Conservation (phyloP, 2,329 filamentous ascomycete genomes). For the Claviceps arundinis region DNA sequence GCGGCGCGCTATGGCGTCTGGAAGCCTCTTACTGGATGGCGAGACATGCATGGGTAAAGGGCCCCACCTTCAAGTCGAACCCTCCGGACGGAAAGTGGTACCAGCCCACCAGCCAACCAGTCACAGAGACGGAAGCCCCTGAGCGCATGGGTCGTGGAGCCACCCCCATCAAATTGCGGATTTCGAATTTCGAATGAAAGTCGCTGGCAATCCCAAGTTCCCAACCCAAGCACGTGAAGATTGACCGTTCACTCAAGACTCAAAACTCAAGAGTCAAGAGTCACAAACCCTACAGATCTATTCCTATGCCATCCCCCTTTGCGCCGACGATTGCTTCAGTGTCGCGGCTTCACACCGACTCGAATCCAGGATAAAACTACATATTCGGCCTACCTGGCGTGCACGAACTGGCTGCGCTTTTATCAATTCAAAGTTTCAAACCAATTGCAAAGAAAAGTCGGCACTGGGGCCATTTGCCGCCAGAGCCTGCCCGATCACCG, state of each 20-base stretch:
- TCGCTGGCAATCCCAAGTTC: neutral
- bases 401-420: too few relatives aligned
- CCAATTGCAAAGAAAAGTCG: too few relatives aligned
- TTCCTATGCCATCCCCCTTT: neutral
- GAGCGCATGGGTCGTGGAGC: too few relatives aligned
- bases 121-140: too few relatives aligned
- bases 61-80: neutral
- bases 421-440: too few relatives aligned
- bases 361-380: neutral
- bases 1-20: neutral
- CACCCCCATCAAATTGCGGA: neutral
- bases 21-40: neutral
- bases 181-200: neutral
- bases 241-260: neutral
- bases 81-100: neutral
- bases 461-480: neutral
- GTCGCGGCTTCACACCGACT: neutral
- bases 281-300: too few relatives aligned
- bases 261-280: neutral
- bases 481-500: neutral
- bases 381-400: too few relatives aligned
- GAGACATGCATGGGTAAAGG: too few relatives aligned
- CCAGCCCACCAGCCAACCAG: neutral
- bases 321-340: too few relatives aligned
- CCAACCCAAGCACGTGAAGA: neutral